Conservation (phyloP, 1,284 basidiomycete species). For the Marasmius sp. region DNA sequence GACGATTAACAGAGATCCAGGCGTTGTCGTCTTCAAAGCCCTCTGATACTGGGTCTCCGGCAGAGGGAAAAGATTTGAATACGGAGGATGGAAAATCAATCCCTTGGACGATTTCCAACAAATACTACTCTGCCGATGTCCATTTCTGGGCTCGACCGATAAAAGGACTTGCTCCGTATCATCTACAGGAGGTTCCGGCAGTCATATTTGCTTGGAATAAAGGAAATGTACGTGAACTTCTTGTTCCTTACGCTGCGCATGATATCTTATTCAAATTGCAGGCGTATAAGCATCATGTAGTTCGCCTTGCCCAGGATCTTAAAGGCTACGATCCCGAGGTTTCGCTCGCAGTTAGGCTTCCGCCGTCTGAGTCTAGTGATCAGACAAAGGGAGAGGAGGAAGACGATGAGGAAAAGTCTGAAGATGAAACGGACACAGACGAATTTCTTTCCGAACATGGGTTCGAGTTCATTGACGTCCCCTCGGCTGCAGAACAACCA, state of each 20-base stretch:
- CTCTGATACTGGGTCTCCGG: background rate
- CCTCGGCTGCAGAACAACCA: background rate
- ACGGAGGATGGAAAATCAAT: slow-evolving; percentile 26
- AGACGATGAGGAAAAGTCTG: slow-evolving; percentile 16
- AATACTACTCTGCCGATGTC: slow-evolving; percentile 81
- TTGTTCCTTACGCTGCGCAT: slow-evolving; percentile 10
- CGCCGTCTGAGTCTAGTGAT: slow-evolving; percentile 11
- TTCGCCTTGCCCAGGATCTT: slow-evolving; percentile 46
- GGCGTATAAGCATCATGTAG: slow-evolving; percentile 54
- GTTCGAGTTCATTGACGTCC: slow-evolving; percentile 69
- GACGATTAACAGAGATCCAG: slow-evolving; percentile 19
- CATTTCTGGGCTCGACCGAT: slow-evolving; percentile 58
- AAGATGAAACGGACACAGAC: slow-evolving; percentile 54
- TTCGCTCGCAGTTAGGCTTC: slow-evolving; percentile 61
- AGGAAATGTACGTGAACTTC: slow-evolving; percentile 53
- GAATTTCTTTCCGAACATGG: slow-evolving; percentile 63
- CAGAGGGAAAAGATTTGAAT: slow-evolving; percentile 10
- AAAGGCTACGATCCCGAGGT: slow-evolving; percentile 63
- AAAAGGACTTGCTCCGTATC: slow-evolving; percentile 37
- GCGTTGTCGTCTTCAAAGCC: slow-evolving; percentile 14
- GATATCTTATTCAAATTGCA: slow-evolving; percentile 22
- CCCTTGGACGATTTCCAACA: slow-evolving; percentile 81
- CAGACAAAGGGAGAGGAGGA: background rate
- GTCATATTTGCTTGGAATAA: slow-evolving; percentile 68
- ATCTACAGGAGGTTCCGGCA: slow-evolving; percentile 55